Conservation (phyloP, 2,329 filamentous ascomycete species). For the Ilyonectria robusta region DNA sequence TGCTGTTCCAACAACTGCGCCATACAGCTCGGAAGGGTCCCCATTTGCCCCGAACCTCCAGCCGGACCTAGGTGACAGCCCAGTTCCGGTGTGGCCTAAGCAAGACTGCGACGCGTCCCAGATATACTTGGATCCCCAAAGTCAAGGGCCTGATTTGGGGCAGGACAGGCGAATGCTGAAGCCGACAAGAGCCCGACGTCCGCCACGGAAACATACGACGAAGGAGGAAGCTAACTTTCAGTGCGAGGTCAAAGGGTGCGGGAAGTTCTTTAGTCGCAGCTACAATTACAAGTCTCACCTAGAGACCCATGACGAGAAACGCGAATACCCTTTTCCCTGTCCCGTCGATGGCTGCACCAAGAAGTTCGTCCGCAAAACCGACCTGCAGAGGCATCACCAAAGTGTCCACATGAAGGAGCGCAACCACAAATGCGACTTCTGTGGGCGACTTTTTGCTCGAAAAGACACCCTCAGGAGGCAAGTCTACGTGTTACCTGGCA, state of each 20-base stretch:
- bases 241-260: slow-evolving; percentile 79
- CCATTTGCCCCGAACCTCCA: slow-evolving; percentile 39
- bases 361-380: slow-evolving; percentile 86
- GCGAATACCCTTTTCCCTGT: slow-evolving; percentile 81
- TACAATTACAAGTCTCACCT: slow-evolving; percentile 92
- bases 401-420: slow-evolving; percentile 82
- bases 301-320: slow-evolving; percentile 83
- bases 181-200: slow-evolving; percentile 49
- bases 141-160: slow-evolving; percentile 38
- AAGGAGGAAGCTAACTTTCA: slow-evolving; percentile 79
- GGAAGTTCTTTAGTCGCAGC: slow-evolving; percentile 83
- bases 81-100: slow-evolving; percentile 41
- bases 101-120: slow-evolving; percentile 46
- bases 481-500: slow-evolving; percentile 40
- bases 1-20: slow-evolving; percentile 33
- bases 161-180: slow-evolving; percentile 43
- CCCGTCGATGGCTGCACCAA: slow-evolving; percentile 75
- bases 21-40: slow-evolving; percentile 41
- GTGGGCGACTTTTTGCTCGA: slow-evolving; percentile 79
- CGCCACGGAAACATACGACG: slow-evolving; percentile 70
- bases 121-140: slow-evolving; percentile 39
- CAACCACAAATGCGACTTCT: slow-evolving; percentile 79
- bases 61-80: slow-evolving; percentile 31
- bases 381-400: slow-evolving; percentile 75
- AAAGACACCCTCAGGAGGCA: slow-evolving; percentile 88